phyloP scores from a whole-genome alignment of 83 land plant species.

The Diphasiastrum complanatum region DNA sequence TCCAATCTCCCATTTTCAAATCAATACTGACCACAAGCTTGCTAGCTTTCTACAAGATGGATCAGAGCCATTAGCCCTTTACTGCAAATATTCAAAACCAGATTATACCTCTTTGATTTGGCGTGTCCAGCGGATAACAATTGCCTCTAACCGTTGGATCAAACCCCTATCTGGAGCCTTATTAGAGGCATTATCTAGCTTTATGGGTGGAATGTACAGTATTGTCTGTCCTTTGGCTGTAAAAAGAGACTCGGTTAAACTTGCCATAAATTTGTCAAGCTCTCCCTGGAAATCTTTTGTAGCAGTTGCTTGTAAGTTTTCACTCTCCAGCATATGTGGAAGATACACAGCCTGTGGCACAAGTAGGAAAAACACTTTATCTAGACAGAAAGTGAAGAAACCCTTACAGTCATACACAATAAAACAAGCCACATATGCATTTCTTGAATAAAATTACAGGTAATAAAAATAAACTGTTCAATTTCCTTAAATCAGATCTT shows the following conservation, averaged over 20 bases:
- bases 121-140: conserved; percentile 34
- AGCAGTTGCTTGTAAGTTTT: conserved; percentile 6
- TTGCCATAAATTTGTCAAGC: conserved; percentile 32
- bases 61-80: too few relatives aligned
- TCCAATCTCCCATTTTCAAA: too few relatives aligned
- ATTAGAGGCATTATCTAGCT: background rate
- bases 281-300: conserved; percentile 31
- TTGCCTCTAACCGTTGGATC: conserved; percentile 26
- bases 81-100: background rate
- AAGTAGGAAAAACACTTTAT: too few relatives aligned
- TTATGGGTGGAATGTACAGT: conserved; percentile 29
- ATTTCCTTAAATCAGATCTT: background rate
- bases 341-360: conserved; percentile 26
- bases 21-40: too few relatives aligned
- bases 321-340: conserved; percentile 28
- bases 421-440: too few relatives aligned
- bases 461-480: background rate
- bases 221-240: conserved; percentile 30
- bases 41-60: too few relatives aligned
- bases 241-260: conserved; percentile 28
- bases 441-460: too few relatives aligned
- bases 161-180: conserved; percentile 21
- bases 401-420: too few relatives aligned
- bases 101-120: conserved; percentile 29
- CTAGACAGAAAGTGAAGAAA: too few relatives aligned